Evolutionary conservation across 1,284 basidiomycete genomes (phyloP).

Genomic region (Microbotryum scabiosae): DNA sequence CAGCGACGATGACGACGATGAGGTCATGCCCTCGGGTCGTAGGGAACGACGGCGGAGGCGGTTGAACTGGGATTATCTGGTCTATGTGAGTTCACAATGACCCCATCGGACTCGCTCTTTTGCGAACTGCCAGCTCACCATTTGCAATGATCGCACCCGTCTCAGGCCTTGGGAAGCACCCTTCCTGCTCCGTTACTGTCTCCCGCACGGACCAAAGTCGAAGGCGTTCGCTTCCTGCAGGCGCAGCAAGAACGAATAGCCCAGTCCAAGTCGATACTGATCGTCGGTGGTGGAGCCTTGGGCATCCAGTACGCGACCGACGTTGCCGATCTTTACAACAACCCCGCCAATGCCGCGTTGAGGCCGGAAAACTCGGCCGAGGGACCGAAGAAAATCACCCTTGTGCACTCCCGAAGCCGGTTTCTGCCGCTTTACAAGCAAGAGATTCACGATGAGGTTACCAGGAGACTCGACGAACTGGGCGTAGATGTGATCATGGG

Average conservation of each 20-base stretch:
- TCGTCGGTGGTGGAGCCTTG: conserved; percentile 46
- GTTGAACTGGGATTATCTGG: conserved; percentile 41
- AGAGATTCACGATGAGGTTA: conserved; percentile 46
- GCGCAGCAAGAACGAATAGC: conserved; percentile 36
- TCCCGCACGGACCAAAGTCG: conserved; percentile 35
- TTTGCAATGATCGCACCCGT: conserved; percentile 3
- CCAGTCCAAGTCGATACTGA: conserved; percentile 40
- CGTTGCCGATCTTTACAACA: conserved; percentile 53
- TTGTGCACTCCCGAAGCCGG: conserved; percentile 57
- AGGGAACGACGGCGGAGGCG: conserved; percentile 21
- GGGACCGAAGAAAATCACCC: conserved; percentile 46
- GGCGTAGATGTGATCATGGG: conserved; percentile 42
- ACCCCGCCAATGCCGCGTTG: conserved; percentile 14
- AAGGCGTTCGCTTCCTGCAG: conserved; percentile 33
- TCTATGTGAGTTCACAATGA: conserved; percentile 37
- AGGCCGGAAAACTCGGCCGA: conserved; percentile 1
- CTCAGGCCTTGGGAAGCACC: conserved; percentile 21
- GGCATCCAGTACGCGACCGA: conserved; percentile 59
- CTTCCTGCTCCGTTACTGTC: conserved; percentile 25
- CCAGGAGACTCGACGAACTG: conserved; percentile 38
- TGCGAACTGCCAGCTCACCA: conserved; percentile 22
- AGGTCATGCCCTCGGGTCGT: conserved; percentile 16
- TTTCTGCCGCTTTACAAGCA: conserved; percentile 55
- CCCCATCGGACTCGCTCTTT: conserved; percentile 12
- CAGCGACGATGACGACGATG: conserved; percentile 19